phyloP scores from a whole-genome alignment of 2,329 filamentous ascomycete genomes.

The Neonectria punicea region DNA sequence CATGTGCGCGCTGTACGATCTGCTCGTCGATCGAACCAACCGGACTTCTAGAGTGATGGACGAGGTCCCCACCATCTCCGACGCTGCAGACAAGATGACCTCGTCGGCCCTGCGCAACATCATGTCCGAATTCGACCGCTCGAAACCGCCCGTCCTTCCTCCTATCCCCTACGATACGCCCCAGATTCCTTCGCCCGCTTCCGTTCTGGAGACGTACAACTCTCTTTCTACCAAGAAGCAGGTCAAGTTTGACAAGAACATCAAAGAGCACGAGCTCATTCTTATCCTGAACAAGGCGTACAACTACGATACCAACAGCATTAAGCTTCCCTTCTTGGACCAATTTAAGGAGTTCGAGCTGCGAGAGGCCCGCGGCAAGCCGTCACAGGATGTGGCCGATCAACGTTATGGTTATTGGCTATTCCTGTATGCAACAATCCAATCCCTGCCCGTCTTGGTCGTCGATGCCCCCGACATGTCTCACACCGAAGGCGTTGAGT shows the following conservation, averaged over 20 bases:
- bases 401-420: conserved; percentile 82
- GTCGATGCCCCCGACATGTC: conserved; percentile 78
- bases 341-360: conserved; percentile 78
- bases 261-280: conserved; percentile 82
- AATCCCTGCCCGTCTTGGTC: conserved; percentile 81
- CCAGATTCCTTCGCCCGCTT: conserved; percentile 75
- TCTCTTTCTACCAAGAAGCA: conserved; percentile 78
- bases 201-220: conserved; percentile 72
- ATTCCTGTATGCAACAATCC: conserved; percentile 81
- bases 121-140: conserved; percentile 88
- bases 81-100: conserved; percentile 68
- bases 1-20: conserved; percentile 86
- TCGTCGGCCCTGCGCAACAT: conserved; percentile 80
- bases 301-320: conserved; percentile 75
- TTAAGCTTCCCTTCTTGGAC: conserved; percentile 71
- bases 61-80: conserved; percentile 66
- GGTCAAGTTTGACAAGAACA: conserved; percentile 74
- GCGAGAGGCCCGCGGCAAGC: conserved; percentile 72
- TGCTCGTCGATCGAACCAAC: conserved; percentile 82
- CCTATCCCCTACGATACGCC: conserved; percentile 92
- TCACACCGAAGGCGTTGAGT: conserved; percentile 78
- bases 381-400: conserved; percentile 74
- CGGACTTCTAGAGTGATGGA: conserved; percentile 84
- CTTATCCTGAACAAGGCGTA: conserved; percentile 83
- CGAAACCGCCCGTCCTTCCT: conserved; percentile 87